Base-by-base conservation (phyloP, 306 rosid genomes). In the Dicorynia guianensis region DNA sequence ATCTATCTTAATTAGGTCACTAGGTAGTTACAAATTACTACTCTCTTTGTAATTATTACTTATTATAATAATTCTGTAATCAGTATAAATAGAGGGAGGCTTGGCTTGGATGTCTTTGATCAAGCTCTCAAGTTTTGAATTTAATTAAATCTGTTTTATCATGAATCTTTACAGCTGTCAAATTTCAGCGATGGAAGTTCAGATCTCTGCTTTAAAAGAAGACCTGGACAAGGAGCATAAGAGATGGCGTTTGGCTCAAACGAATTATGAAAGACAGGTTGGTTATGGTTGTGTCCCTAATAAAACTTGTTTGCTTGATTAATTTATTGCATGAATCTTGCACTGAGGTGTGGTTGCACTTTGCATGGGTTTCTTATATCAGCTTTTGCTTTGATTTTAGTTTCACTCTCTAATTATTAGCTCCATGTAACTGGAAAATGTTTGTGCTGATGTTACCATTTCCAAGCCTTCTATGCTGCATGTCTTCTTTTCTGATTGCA, bases 221-320 rank as follows among this genome's bases (percentile, higher is more conserved):
- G 87, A 89, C 48, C 80, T 89, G 83, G 93, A 92, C 75, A 82
- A 72, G 72, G 91, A 90, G 73, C 91, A 86, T 74, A 93, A 89
- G 82, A 86, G 87, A 71, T 90, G 97, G 92, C 89, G 92, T 68
- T 64, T 84, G 11, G 86, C 97, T 75, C 99, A 95, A 83, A 82
- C 86, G 52, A 95, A 95, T 85, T 95, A 92, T 12, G 96, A 95
- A 82, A 92, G 99, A 92, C 99, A 95, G 92, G 99, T 95, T 58
- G 55, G 49, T 66, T 7, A 0, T 18, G n/a, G 14, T 38, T 76
- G 63, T 39, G 46, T 47, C 61, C 25, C 19, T 56, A 33, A 72
- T 12, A 13, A 18, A 71, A 5, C 47, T 35, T 15, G 11, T 75
- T 63, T 48, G 49, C 44, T 48, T 53, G 20, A 42, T 19, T 63